Base-by-base conservation (phyloP, 2,329 filamentous ascomycete species). In the Fusarium burgessii region DNA sequence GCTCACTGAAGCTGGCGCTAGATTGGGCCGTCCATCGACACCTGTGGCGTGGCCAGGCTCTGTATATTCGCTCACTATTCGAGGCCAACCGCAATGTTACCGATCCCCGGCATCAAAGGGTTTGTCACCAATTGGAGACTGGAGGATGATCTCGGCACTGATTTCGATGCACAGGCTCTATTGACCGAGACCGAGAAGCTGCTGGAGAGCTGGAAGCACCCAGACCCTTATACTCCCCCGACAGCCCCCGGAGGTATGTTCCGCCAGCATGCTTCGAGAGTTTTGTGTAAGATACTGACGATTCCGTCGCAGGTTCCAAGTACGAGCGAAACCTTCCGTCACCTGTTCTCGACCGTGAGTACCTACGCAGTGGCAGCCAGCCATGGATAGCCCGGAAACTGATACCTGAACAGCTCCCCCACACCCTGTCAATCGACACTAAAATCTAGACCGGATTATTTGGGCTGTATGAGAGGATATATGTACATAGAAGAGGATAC, bases 11-110 rank as follows among this genome's bases (percentile, higher is more conserved):
- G 87, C 90, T 98, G 72, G 89, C 96, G 43, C 90, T 98, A 73
- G 94, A 98, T 85, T 99, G 96, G 96, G 90, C 94, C 62, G 94
- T 98, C 70, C 93, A 98, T 80, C 90, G 96, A 74, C 90, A 95
- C 77, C 84, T 98, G 68, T 99, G 96, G 95, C 92, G 96, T 77
- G 95, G 95, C 69, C 96, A 98, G 83, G 96, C 96, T 35, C 85
- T 98, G 71, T 98, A 99, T 82, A 97, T 99, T 77, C 92, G 96
- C 77, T 94, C 92, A 40, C 88, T 98, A 17, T 99, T 98, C 80
- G 96, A 99, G 81, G 94, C 94, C 62, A 98, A 99, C 82, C 93
- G 90, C 80, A 86, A 94, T 79, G 86, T 98, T 66, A 90, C 88
- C 62, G 93, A 98, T 79, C 93, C 93, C 38, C 90, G 94, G 82